Evolutionary conservation across 805 yeast species (phyloP), one percentile per base, ranked within the genome.

Genomic region (Schwanniomyces pseudopolymorphus): DNA sequence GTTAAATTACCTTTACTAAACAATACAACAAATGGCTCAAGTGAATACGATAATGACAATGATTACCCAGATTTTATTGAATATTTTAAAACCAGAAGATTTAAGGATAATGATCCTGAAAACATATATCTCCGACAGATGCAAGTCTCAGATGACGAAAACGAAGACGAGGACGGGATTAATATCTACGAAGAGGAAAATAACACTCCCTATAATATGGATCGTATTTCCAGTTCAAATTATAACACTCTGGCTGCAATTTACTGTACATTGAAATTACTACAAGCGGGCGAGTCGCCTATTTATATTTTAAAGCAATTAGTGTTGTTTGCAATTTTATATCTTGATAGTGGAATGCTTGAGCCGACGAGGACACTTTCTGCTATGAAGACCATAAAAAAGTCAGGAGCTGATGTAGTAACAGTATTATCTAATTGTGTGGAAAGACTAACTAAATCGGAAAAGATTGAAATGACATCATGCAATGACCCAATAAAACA

Each of bases 251-350:
- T 53, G 3, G 40, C 52, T 2, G 54, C 70, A 1, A 44, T 52
- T 0, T 51, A 52, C 40, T 51, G 56, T 9, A 26, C 60, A 4
- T 31, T 55, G 3, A 40, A 44, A 28, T 52, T 68, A 10, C 43
- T 67, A n/a, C 39, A 54, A 16, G 43, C 44, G 4, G 72, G 71
- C 1, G 72, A 66, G 41, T 54, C 70, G 6, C 63, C 64, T 1
- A 28, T 49, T 6, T 57, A 47, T 40, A 58, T 68, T 17, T 50
- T 56, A 19, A 61, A 61, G 33, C 58, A 56, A 10, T 55, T 69
- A 9, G 27, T 67, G 0, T 33, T 63, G 7, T 65, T 59, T 44
- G 47, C 58, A 3, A 49, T 56, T 4, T 36, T 59, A 6, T 61
- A 53, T 42, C 40, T 60, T 4, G 51, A 54, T 13, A 35, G 44